phyloP scores from a whole-genome alignment of 2,329 filamentous ascomycete species.

The Scleromitrula shiraiana region DNA sequence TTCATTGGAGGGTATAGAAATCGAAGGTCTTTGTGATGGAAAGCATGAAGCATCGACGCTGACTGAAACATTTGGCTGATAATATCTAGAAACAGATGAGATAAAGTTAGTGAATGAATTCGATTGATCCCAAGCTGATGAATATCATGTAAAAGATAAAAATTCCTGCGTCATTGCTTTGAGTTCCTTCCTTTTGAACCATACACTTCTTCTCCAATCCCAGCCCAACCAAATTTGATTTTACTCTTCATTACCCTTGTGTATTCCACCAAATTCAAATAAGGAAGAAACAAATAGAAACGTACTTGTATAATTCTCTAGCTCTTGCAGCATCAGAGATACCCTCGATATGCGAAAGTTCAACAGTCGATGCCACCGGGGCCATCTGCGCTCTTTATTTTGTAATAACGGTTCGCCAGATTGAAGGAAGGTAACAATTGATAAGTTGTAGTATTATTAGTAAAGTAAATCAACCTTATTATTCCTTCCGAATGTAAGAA shows the following conservation, averaged over 20 bases:
- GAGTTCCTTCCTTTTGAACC: too few relatives aligned
- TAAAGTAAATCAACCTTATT: too few relatives aligned
- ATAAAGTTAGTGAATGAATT: constrained; percentile 7
- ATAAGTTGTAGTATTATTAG: too few relatives aligned
- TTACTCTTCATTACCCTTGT: too few relatives aligned
- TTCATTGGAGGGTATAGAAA: constrained; percentile 2
- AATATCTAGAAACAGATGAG: constrained; percentile 23
- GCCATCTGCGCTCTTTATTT: constrained; percentile 17
- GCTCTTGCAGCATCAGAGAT: constrained; percentile 27
- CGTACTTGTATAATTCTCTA: constrained; percentile 30
- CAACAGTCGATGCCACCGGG: constrained; percentile 19
- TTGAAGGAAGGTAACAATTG: too few relatives aligned
- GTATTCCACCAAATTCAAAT: too few relatives aligned
- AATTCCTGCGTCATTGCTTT: too few relatives aligned
- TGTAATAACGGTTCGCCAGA: background rate
- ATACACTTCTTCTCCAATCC: too few relatives aligned
- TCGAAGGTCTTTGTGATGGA: background rate
- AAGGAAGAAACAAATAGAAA: background rate
- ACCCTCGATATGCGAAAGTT: constrained; percentile 24
- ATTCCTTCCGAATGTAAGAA: too few relatives aligned
- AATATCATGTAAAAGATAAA: background rate
- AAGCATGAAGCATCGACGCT: constrained; percentile 3
- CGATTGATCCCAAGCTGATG: background rate
- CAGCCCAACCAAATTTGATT: too few relatives aligned
- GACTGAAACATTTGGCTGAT: constrained; percentile 19